These are phyloP conservation scores for Epichloe uncinata DNA, from an alignment of 2,329 filamentous ascomycete genomes.

Conservation along the genomic window DNA sequence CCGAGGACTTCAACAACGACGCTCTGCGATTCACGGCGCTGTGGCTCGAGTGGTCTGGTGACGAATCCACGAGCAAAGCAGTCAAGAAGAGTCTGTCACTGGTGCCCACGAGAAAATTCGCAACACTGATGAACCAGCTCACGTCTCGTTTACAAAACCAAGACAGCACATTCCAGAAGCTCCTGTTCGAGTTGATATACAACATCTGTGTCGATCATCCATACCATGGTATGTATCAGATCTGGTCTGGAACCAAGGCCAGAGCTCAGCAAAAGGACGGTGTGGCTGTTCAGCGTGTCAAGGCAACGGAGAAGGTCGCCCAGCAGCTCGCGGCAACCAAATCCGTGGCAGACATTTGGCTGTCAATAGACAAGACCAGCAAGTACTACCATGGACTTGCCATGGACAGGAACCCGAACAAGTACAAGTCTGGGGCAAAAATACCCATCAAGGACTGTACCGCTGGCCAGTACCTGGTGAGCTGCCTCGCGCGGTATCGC, in stretches of 20 bases:
- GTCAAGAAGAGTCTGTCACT: slow-evolving; percentile 55
- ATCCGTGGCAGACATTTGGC: slow-evolving; percentile 45
- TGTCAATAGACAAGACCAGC: slow-evolving; percentile 60
- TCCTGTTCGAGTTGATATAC: slow-evolving; percentile 61
- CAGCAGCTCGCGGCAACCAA: slow-evolving; percentile 43
- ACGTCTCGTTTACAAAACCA: slow-evolving; percentile 78
- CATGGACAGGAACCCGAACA: slow-evolving; percentile 47
- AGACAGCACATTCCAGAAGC: slow-evolving; percentile 57
- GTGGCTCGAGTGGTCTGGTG: slow-evolving; percentile 81
- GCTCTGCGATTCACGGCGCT: slow-evolving; percentile 84
- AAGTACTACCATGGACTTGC: slow-evolving; percentile 52
- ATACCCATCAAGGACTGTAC: slow-evolving; percentile 49
- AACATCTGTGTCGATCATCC: slow-evolving; percentile 87
- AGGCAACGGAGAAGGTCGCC: slow-evolving; percentile 57
- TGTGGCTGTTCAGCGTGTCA: slow-evolving; percentile 57
- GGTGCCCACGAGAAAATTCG: slow-evolving; percentile 87
- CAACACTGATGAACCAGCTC: slow-evolving; percentile 84
- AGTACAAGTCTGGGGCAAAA: slow-evolving; percentile 55
- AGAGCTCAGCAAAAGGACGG: slow-evolving; percentile 60
- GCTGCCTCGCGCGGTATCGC: slow-evolving; percentile 46
- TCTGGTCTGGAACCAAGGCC: slow-evolving; percentile 68
- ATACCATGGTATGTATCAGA: slow-evolving; percentile 94
- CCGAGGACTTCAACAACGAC: slow-evolving; percentile 80
- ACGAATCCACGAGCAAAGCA: slow-evolving; percentile 61
- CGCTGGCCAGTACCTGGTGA: slow-evolving; percentile 49